Evolutionary conservation across 331 rosid species (phyloP).

Genomic region (Erythrophleum ivorense): DNA sequence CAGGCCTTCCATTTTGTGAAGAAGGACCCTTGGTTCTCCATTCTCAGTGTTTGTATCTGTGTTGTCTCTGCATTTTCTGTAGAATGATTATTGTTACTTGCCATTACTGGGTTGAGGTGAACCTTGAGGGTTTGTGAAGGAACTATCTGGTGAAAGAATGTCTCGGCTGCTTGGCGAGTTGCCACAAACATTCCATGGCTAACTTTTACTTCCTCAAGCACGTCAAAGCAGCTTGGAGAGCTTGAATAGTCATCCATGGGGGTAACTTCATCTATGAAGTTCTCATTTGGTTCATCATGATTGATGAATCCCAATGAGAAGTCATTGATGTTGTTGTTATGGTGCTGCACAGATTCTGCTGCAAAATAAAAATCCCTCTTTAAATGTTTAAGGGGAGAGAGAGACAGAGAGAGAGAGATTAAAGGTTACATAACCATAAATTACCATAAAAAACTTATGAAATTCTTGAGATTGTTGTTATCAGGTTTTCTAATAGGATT

Average conservation of each 20-base stretch:
- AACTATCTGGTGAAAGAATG: constrained; percentile 80
- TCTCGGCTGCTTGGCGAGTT: constrained; percentile 73
- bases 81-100: constrained; percentile 31
- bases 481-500: no score
- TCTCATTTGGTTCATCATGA: constrained; percentile 52
- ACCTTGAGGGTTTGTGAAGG: constrained; percentile 88
- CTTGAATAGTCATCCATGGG: constrained; percentile 61
- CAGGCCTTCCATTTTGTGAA: constrained; percentile 36
- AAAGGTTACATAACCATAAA: background rate
- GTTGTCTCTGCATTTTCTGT: constrained; percentile 42
- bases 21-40: constrained; percentile 36
- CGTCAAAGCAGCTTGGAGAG: constrained; percentile 85
- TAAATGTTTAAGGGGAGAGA: background rate
- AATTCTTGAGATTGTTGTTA: no score
- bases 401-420: background rate
- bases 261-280: constrained; percentile 58
- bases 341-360: constrained; percentile 50
- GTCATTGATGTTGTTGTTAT: constrained; percentile 50
- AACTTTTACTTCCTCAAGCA: constrained; percentile 76
- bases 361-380: constrained; percentile 28
- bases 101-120: constrained; percentile 62
- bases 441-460: background rate
- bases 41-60: background rate
- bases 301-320: constrained; percentile 78
- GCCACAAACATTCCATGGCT: constrained; percentile 89